Base-by-base conservation (phyloP, 768 basidiomycete species). In the Amanita muscaria region DNA sequence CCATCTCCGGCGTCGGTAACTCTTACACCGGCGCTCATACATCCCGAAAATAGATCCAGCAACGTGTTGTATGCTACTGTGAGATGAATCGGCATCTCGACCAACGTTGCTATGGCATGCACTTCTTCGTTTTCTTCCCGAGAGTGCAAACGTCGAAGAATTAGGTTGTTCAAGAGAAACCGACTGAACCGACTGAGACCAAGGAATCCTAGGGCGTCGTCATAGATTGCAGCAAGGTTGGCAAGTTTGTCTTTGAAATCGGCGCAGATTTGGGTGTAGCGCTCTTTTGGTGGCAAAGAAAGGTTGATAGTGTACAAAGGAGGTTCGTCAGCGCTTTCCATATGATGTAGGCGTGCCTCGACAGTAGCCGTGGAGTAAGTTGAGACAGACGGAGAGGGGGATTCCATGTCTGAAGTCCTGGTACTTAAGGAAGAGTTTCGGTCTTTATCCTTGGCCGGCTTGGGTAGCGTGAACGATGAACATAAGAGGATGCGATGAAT, bases 1-100 rank as follows among this genome's bases (percentile, higher is more conserved):
- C 45, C 47, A 12, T 19, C 16, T 9, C 48, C 55, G 4, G 55
- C 54, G 40, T 56, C 56, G 2, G 18, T 41, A 5, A 59, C 59
- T 30, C 49, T 51, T 10, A 56, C 61, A 10, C 64, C 65, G 1
- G 65, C 65, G 47, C 67, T 67, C 25, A 61, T 58, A 51, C 67
- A 68, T 2, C 64, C 67, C 19, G 60, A 62, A 47, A 68, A 61
- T 4, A 65, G 32, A 45, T 68, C 66, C 42, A 68, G 48, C 35
- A 68, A 65, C 2, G 65, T 66, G 51, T 66, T 67, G 46, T 59
- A 65, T 16, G 65, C 67, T 5, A 68, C 62, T 2, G 64, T 61
- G 8, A 65, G 51, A 47, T 64, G 58, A 9, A 63, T 27, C 4
- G 59, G 59, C 15, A 64, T 54, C 3, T 56, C 58, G 9, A 59